Conservation (phyloP, 768 basidiomycete species). For the Hydnomerulius pinastri region DNA sequence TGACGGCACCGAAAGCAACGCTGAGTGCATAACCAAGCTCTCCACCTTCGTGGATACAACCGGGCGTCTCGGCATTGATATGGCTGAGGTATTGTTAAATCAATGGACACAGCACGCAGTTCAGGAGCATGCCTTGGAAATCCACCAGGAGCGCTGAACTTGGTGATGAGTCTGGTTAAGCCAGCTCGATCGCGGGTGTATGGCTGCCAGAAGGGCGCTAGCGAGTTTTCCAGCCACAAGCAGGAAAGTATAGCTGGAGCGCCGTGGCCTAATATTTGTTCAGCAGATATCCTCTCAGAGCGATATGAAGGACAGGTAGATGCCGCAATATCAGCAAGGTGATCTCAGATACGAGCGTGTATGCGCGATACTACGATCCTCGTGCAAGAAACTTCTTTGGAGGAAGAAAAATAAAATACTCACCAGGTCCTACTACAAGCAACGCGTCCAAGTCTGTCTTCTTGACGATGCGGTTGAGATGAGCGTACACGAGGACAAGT, state of each 20-base stretch:
- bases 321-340: background rate
- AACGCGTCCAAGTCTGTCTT: conserved; percentile 64
- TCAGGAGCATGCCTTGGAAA: conserved; percentile 62
- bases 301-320: background rate
- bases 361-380: background rate
- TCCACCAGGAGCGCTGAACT: conserved; percentile 82
- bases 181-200: conserved; percentile 60
- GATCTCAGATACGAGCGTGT: background rate
- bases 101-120: background rate
- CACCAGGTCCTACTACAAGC: conserved; percentile 80
- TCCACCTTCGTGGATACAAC: conserved; percentile 89
- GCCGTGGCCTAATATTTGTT: conserved; percentile 73
- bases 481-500: conserved; percentile 69
- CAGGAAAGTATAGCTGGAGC: conserved; percentile 86
- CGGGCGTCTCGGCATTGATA: conserved; percentile 84
- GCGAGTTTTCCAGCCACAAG: conserved; percentile 83
- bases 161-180: conserved; percentile 65
- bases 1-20: conserved; percentile 84
- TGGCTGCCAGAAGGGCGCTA: conserved; percentile 56
- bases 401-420: conserved; percentile 9
- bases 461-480: conserved; percentile 64
- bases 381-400: too few relatives aligned
- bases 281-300: background rate
- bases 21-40: conserved; percentile 89
- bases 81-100: conserved; percentile 42